Conservation (phyloP, 257 asterid genomes). For the Solanum neorickii region DNA sequence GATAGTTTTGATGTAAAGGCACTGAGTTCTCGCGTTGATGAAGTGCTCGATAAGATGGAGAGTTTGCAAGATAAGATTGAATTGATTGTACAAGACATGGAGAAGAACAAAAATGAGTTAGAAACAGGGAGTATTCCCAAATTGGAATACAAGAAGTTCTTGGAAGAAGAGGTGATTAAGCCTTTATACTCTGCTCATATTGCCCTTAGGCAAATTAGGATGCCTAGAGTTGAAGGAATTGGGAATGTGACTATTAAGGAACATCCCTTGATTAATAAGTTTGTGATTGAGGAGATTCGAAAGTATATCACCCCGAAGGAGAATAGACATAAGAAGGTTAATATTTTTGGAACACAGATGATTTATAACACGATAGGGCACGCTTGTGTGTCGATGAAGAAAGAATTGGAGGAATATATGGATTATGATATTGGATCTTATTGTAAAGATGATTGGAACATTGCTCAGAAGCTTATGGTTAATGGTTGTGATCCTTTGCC, state of each 20-base stretch:
- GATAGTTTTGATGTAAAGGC: conserved; percentile 29
- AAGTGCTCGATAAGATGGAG: conserved; percentile 58
- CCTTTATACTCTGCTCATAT: conserved; percentile 78
- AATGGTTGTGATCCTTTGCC: conserved; percentile 88
- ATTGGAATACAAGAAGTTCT: conserved; percentile 44
- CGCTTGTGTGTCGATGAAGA: conserved; percentile 55
- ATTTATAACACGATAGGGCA: conserved; percentile 75
- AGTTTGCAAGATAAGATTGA: conserved; percentile 60
- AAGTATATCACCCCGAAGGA: conserved; percentile 79
- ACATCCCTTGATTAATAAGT: conserved; percentile 58
- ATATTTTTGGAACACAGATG: conserved; percentile 51
- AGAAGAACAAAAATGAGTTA: conserved; percentile 17
- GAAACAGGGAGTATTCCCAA: conserved; percentile 27
- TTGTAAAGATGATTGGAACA: conserved; percentile 80
- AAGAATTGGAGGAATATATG: conserved; percentile 80
- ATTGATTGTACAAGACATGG: conserved; percentile 44
- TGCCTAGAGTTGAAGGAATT: conserved; percentile 32
- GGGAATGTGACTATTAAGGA: conserved; percentile 30
- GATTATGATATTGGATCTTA: conserved; percentile 80
- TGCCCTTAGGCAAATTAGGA: conserved; percentile 64
- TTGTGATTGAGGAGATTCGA: conserved; percentile 71
- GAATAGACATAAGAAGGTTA: conserved; percentile 46
- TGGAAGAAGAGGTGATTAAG: conserved; percentile 66
- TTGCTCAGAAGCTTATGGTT: conserved; percentile 75
- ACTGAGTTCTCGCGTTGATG: conserved; percentile 38